A percentile compares a stretch with the other conserved stretches of the same genome.
Conservation (phyloP, 1,284 basidiomycete genomes). For the Tetrapyrgos nigripes region DNA sequence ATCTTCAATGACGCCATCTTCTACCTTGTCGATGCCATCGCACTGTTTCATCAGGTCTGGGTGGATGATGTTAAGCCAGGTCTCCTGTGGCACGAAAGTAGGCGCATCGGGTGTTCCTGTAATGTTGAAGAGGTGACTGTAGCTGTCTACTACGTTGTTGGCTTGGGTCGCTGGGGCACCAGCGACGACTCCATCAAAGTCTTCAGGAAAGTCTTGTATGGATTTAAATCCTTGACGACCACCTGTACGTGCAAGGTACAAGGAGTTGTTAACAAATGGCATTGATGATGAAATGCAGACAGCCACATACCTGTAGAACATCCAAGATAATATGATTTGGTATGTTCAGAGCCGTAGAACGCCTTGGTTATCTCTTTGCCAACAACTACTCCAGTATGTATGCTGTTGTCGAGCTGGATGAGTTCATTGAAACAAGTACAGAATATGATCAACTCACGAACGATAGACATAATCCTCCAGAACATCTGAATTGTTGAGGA, state of each 20-base stretch:
- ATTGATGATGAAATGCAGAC: no score
- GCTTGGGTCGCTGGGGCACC: slow-evolving; percentile 21
- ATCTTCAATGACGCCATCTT: slow-evolving; percentile 40
- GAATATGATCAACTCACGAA: slow-evolving; percentile 3
- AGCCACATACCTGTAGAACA: no score
- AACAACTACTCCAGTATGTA: slow-evolving; percentile 18
- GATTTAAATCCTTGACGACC: no score
- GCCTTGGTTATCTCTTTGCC: slow-evolving; percentile 21
- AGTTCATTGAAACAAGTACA: background rate
- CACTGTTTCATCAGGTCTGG: slow-evolving; percentile 26
- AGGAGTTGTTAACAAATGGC: no score
- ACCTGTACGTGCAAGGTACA: no score
- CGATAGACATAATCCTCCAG: slow-evolving; percentile 15
- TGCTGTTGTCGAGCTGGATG: background rate
- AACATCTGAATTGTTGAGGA: no score
- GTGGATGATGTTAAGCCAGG: slow-evolving; percentile 14
- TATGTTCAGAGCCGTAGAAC: slow-evolving; percentile 20
- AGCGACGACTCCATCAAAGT: slow-evolving; percentile 26
- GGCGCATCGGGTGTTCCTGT: slow-evolving; percentile 5
- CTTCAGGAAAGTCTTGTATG: no score
- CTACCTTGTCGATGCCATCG: slow-evolving; percentile 36
- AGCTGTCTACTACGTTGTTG: slow-evolving; percentile 14
- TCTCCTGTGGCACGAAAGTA: slow-evolving; percentile 11
- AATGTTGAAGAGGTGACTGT: slow-evolving; percentile 1
- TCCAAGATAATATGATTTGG: no score